These are phyloP conservation scores for Extremus antarcticus DNA, from an alignment of 495 filamentous ascomycete species.

Conservation along the genomic window DNA sequence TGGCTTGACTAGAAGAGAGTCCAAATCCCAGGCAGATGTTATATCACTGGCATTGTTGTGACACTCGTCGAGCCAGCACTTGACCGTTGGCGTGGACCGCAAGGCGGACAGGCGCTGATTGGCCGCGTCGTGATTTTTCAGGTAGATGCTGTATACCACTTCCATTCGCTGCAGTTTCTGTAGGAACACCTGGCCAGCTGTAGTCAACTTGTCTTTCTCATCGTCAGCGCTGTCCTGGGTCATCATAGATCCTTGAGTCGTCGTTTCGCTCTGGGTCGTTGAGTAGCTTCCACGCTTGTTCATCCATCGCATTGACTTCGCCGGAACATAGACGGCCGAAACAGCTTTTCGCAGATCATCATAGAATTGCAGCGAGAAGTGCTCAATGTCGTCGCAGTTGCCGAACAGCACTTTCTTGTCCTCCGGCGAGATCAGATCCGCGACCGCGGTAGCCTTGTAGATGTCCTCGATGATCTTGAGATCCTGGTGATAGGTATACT, in stretches of 20 bases:
- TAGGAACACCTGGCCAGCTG: constrained; percentile 67
- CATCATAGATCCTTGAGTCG: constrained; percentile 22
- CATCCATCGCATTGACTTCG: constrained; percentile 46
- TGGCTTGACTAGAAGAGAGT: constrained; percentile 89
- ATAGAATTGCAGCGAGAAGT: constrained; percentile 68
- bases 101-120: constrained; percentile 65
- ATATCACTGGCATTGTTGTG: constrained; percentile 77
- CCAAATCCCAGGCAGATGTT: constrained; percentile 84
- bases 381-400: constrained; percentile 77
- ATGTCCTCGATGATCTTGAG: constrained; percentile 96
- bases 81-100: constrained; percentile 61
- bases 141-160: constrained; percentile 69
- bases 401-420: constrained; percentile 83
- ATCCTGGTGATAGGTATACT: constrained; percentile 74
- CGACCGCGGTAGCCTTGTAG: constrained; percentile 86
- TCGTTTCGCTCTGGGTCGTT: constrained; percentile 36
- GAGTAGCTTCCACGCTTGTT: constrained; percentile 42
- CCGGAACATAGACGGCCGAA: constrained; percentile 57
- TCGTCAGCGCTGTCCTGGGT: constrained; percentile 31
- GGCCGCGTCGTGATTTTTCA: constrained; percentile 77
- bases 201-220: constrained; percentile 66
- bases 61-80: constrained; percentile 87
- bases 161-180: constrained; percentile 68
- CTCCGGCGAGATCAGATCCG: constrained; percentile 64
- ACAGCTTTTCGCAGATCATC: constrained; percentile 68